Evolutionary conservation across 176 grass and related monocot species (phyloP).

Genomic region (Melocanna baccifera): DNA sequence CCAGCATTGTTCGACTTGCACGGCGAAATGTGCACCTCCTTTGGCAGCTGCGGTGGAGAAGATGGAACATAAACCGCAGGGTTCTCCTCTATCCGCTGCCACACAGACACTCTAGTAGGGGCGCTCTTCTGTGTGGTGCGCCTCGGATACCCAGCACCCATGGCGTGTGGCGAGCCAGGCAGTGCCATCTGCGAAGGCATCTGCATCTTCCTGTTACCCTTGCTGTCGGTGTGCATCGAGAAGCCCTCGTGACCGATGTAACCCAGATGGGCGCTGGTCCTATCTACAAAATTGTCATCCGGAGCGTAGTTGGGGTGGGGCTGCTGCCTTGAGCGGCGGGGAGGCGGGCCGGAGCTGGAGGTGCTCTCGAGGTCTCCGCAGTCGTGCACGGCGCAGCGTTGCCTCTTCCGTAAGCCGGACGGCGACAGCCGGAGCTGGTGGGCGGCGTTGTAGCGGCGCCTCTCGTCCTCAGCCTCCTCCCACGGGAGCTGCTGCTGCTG

Average conservation of each 20-base stretch:
- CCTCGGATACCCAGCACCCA: constrained; percentile 17
- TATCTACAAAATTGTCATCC: constrained; percentile 44
- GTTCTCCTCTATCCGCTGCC: constrained; percentile 81
- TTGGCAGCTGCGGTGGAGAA: constrained; percentile 28
- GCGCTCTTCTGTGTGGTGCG: constrained; percentile 39
- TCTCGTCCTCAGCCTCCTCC: constrained; percentile 35
- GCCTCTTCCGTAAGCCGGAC: constrained; percentile 23
- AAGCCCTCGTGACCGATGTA: constrained; percentile 11
- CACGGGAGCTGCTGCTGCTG: constrained; percentile 25
- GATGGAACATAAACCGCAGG: constrained; percentile 20
- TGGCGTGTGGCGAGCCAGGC: constrained; percentile 20
- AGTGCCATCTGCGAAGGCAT: neutral
- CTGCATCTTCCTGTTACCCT: constrained; percentile 58
- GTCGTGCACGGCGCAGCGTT: constrained; percentile 22
- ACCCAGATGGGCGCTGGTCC: constrained; percentile 12
- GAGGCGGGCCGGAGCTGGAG: constrained; percentile 39
- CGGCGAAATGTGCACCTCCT: constrained; percentile 44
- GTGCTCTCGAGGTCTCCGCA: constrained; percentile 43
- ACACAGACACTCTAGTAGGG: constrained; percentile 68
- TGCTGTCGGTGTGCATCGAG: constrained; percentile 34
- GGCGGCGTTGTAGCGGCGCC: neutral
- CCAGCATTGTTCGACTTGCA: constrained; percentile 35
- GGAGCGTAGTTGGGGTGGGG: constrained; percentile 7
- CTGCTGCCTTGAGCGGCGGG: constrained; percentile 31
- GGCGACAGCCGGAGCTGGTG: constrained; percentile 15